These are phyloP conservation scores for Fusarium tricinctum DNA, from an alignment of 2,329 filamentous ascomycete genomes.

Conservation along the genomic window DNA sequence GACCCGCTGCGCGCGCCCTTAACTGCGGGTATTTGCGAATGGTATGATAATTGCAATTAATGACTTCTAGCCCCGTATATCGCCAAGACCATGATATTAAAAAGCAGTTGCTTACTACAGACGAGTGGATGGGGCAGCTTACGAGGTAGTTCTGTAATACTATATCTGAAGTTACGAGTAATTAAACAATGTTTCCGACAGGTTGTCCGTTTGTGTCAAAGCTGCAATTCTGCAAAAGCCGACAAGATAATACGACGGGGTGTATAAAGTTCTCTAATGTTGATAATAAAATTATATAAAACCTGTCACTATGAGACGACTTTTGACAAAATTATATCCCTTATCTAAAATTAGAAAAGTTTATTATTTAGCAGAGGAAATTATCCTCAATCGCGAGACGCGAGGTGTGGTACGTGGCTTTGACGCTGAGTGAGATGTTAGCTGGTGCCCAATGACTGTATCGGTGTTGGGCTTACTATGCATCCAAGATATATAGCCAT, in stretches of 20 bases:
- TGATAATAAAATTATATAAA: too few relatives aligned
- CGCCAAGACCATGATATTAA: neutral
- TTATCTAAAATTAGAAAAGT: too few relatives aligned
- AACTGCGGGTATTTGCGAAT: neutral
- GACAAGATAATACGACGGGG: too few relatives aligned
- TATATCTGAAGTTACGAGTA: too few relatives aligned
- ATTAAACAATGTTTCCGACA: neutral
- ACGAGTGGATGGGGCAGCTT: neutral
- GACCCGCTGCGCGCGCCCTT: neutral
- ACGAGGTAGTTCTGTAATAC: neutral
- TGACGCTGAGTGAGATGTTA: neutral
- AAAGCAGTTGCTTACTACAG: too few relatives aligned
- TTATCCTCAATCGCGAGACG: neutral
- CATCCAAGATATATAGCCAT: accelerated
- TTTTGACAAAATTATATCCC: too few relatives aligned
- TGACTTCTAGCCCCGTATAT: neutral
- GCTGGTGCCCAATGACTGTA: neutral
- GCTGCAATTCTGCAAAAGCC: too few relatives aligned
- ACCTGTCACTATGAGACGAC: too few relatives aligned
- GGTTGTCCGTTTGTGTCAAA: neutral
- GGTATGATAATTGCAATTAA: neutral
- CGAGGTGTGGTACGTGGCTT: neutral
- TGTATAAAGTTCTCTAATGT: too few relatives aligned
- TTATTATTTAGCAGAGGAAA: too few relatives aligned
- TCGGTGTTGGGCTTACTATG: neutral